Base-by-base conservation (phyloP, 1,284 basidiomycete species). In the Naganishia cerealis region DNA sequence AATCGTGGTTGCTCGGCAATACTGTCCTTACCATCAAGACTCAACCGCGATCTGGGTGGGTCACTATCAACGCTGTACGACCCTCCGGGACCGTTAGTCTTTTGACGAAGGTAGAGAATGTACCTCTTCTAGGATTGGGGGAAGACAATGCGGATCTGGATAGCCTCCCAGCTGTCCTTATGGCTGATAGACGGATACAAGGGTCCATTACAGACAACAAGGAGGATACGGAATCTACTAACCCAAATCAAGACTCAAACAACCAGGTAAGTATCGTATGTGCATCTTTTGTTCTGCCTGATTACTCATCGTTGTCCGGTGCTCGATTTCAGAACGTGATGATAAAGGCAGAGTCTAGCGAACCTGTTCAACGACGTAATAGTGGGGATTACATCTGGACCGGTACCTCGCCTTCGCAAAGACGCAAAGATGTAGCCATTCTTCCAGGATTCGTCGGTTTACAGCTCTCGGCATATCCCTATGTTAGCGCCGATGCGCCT, bases 71-170 rank as follows among this genome's bases (percentile, higher is more conserved):
- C 43, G 89, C 90, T 0, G 86, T 94, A 9, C 85, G 96, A 21
- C 89, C 96, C 0, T 97, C 94, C 0, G 96, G 96, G 5, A 88
- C 89, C 68, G 91, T 91, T 0, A 78, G 81, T 36, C 88, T 98
- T 76, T 81, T 97, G n/a, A 92, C 90, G 77, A 88, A 91, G 74
- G 79, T 94, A 40, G 94, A 98, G 78, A 98, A 99, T 76, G 86
- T 91, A 0, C 91, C 92, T 0, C 84, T 92, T 78, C 87, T 92
- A 4, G 87, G 88, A 0, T 84, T 90, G 0, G 92, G 92, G 0
- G 91, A 93, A 75, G 88, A 89, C 4, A 85, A 89, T 72, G 90
- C 90, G 36, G 81, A 94, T 77, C 78, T 88, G 71, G 76, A 88
- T 8, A 88, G 89, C 5, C 78, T 91, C 0, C 86, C 90, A 8